A percentile compares a stretch with the other conserved stretches of the same genome.
phyloP scores from a whole-genome alignment of 1,284 basidiomycete genomes.

The Sanghuangporus sanghuang region DNA sequence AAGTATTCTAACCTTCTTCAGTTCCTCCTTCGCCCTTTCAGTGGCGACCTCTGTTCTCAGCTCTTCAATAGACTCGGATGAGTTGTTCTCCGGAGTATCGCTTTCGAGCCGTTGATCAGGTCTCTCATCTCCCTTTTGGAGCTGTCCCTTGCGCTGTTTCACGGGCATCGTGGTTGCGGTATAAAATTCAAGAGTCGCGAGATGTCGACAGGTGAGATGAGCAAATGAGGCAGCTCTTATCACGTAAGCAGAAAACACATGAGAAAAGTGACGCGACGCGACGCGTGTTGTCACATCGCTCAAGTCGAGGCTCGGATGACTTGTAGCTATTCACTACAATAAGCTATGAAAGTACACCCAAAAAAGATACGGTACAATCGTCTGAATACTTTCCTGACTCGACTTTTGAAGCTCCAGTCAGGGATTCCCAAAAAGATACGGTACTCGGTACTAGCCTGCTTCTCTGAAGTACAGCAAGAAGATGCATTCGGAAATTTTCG shows the following conservation, averaged over 20 bases:
- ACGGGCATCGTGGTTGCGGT: slow-evolving; percentile 2
- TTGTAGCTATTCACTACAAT: no score
- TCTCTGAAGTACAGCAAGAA: no score
- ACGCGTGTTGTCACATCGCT: background rate
- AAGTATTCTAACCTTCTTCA: slow-evolving; percentile 1
- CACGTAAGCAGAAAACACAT: background rate
- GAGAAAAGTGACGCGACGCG: background rate
- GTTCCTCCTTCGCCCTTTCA: slow-evolving; percentile 1
- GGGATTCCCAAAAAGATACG: no score
- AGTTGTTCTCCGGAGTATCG: background rate
- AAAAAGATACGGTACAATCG: no score
- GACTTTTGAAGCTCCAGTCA: no score
- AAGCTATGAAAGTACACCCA: no score
- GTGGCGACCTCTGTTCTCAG: background rate
- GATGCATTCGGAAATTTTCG: no score
- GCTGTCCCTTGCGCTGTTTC: slow-evolving; percentile 2
- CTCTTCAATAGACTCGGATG: background rate
- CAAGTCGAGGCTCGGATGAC: no score
- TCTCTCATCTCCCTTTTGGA: background rate
- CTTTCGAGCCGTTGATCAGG: background rate
- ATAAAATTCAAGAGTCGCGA: no score
- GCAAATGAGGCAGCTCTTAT: background rate
- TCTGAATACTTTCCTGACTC: no score
- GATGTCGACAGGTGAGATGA: background rate
- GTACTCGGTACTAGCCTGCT: no score